Percentiles rank a stretch among this genome's conserved stretches.
phyloP scores from a whole-genome alignment of 106 monocot genomes.

The Narthecium ossifragum region DNA sequence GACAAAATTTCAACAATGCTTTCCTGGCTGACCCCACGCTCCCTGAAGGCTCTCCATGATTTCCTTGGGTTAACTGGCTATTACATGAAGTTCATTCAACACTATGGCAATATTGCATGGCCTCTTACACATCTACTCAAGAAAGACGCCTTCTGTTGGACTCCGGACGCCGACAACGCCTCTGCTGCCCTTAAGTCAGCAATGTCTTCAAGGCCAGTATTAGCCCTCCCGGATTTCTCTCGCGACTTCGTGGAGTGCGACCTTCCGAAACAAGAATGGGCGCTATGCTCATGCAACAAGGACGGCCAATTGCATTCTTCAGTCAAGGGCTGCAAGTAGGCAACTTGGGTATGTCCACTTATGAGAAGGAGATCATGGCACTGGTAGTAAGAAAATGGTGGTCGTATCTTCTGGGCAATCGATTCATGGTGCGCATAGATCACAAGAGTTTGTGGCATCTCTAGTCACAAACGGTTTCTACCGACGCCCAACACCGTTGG shows the following conservation, averaged over 20 bases:
- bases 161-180: not conserved
- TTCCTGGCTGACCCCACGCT: not conserved
- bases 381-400: not conserved
- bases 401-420: not conserved
- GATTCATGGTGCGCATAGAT: constrained; percentile 11
- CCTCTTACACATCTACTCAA: constrained; percentile 7
- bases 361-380: constrained; percentile 18
- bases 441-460: constrained; percentile 10
- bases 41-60: constrained; percentile 1
- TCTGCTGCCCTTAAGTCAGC: constrained; percentile 9
- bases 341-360: constrained; percentile 2
- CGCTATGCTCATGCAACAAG: not conserved
- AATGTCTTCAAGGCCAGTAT: constrained; percentile 8
- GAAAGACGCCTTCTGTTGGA: constrained; percentile 11
- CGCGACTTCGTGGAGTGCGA: constrained; percentile 13
- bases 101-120: not conserved
- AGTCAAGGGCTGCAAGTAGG: not conserved
- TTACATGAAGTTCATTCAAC: not conserved
- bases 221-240: constrained; percentile 15
- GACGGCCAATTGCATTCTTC: constrained; percentile 13
- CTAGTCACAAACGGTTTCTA: not conserved
- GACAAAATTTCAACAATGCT: constrained; percentile 9
- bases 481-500: not conserved
- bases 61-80: constrained; percentile 18
- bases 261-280: constrained; percentile 10